Percentiles rank a stretch among this genome's conserved stretches.
Evolutionary conservation across 495 filamentous ascomycete genomes (phyloP).

Genomic region (Delitschia confertaspora): DNA sequence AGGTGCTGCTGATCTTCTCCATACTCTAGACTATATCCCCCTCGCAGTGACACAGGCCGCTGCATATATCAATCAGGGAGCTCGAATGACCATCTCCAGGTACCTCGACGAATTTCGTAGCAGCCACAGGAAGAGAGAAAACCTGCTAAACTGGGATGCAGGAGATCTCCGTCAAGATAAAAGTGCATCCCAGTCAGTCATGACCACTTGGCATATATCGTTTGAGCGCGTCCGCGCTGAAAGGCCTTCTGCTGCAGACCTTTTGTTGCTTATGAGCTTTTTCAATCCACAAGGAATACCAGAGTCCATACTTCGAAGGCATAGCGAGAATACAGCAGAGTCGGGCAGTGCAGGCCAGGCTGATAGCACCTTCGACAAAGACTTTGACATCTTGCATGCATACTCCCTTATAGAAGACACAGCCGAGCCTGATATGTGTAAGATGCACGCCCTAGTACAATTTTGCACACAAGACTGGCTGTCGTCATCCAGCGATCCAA

Average conservation of each 20-base stretch:
- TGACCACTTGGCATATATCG: conserved; percentile 43
- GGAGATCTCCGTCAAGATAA: conserved; percentile 32
- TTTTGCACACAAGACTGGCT: conserved; percentile 15
- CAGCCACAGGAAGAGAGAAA: conserved; percentile 29
- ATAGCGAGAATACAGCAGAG: conserved; percentile 1
- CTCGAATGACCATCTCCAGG: conserved; percentile 7
- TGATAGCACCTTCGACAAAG: conserved; percentile 22
- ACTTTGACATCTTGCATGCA: conserved; percentile 20
- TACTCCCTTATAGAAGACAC: conserved; percentile 30
- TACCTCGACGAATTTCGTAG: conserved; percentile 37
- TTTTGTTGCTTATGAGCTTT: conserved; percentile 31
- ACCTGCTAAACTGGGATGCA: conserved; percentile 28
- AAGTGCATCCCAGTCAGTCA: conserved; percentile 31
- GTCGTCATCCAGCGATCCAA: not conserved
- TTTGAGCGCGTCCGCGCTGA: conserved; percentile 38
- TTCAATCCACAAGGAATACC: conserved; percentile 34
- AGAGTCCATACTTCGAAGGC: conserved; percentile 6
- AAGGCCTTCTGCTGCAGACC: conserved; percentile 19
- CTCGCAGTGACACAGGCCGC: conserved; percentile 12
- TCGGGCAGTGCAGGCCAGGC: no score
- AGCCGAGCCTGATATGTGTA: conserved; percentile 2
- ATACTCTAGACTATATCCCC: conserved; percentile 7
- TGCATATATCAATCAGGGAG: conserved; percentile 23
- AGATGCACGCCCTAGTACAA: conserved; percentile 12
- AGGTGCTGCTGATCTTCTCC: not conserved